Conservation (phyloP, 305 asterid genomes). For the Nicotiana rustica region DNA sequence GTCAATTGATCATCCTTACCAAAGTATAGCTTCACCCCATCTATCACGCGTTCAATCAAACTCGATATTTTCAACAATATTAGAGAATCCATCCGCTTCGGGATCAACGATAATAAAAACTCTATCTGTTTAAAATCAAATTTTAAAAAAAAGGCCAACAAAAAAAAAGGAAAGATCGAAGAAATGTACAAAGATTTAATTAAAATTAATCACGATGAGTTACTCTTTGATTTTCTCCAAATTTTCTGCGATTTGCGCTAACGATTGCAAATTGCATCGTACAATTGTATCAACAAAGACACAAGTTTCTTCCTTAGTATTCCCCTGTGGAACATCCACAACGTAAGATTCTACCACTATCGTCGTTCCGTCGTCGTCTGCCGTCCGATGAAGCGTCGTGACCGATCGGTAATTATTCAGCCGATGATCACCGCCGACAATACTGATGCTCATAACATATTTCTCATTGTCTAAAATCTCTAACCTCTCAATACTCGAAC, state of each 20-base stretch:
- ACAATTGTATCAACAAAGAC: slow-evolving; percentile 87
- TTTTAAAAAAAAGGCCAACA: too few species aligned
- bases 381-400: slow-evolving; percentile 65
- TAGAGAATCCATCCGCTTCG: too few species aligned
- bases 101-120: background rate
- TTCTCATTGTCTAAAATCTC: slow-evolving; percentile 78
- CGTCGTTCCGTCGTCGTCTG: slow-evolving; percentile 45
- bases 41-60: too few species aligned
- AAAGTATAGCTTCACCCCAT: too few species aligned
- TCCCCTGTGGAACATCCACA: slow-evolving; percentile 85
- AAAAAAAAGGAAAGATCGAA: background rate
- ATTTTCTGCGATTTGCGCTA: slow-evolving; percentile 66
- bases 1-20: too few species aligned
- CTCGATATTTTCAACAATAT: too few species aligned
- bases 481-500: slow-evolving; percentile 72
- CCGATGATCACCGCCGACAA: slow-evolving; percentile 87
- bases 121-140: slow-evolving; percentile 8
- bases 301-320: slow-evolving; percentile 78
- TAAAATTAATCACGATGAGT: background rate
- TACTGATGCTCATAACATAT: slow-evolving; percentile 80
- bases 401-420: slow-evolving; percentile 74
- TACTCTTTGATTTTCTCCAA: slow-evolving; percentile 26
- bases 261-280: slow-evolving; percentile 74
- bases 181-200: background rate
- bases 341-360: slow-evolving; percentile 87